These are phyloP conservation scores for Aspergillus terreus DNA, from an alignment of 2,329 filamentous ascomycete species.

Conservation along the genomic window DNA sequence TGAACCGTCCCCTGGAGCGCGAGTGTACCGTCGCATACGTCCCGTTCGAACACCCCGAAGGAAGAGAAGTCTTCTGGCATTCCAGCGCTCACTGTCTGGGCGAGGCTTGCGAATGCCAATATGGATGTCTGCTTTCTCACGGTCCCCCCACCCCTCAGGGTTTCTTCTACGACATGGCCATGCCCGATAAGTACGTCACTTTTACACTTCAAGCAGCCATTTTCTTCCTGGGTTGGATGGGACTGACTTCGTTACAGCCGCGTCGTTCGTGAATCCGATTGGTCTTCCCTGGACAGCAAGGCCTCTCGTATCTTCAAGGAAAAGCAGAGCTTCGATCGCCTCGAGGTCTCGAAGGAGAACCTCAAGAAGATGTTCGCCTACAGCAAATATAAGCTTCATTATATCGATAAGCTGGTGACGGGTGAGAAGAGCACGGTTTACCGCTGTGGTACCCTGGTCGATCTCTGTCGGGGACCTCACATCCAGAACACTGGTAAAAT, in stretches of 20 bases:
- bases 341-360: conserved; percentile 85
- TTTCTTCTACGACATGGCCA: conserved; percentile 97
- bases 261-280: conserved; percentile 70
- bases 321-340: conserved; percentile 89
- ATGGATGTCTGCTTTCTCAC: conserved; percentile 88
- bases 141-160: conserved; percentile 87
- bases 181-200: conserved; percentile 57
- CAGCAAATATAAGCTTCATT: conserved; percentile 98
- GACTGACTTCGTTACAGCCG: conserved; percentile 36
- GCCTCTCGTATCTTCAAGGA: conserved; percentile 87
- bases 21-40: conserved; percentile 82
- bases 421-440: conserved; percentile 93
- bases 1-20: conserved; percentile 83
- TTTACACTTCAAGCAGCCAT: neutral
- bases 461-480: conserved; percentile 92
- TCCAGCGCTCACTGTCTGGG: conserved; percentile 94
- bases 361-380: conserved; percentile 94
- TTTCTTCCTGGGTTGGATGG: conserved; percentile 12
- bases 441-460: conserved; percentile 86
- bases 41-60: conserved; percentile 71
- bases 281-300: conserved; percentile 77
- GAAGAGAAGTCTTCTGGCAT: conserved; percentile 97
- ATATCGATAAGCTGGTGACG: conserved; percentile 92
- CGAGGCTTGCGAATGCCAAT: conserved; percentile 86
- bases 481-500: conserved; percentile 90